Percentiles rank a stretch among this genome's conserved stretches.
phyloP scores from a whole-genome alignment of 1,284 basidiomycete species.

The Fistulinella cinereoalba region DNA sequence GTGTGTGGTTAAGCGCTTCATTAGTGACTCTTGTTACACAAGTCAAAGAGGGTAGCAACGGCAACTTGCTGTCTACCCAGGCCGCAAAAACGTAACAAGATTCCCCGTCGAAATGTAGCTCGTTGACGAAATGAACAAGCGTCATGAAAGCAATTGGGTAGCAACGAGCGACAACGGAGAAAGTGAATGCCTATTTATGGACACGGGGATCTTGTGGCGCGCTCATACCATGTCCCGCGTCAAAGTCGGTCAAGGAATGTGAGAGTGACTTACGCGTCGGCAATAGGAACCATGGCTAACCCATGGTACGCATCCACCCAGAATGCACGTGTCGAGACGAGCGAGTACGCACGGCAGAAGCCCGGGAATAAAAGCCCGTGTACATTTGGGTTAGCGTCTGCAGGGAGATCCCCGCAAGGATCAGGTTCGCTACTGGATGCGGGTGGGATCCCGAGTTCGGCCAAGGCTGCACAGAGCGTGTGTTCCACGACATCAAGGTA shows the following conservation, averaged over 20 bases:
- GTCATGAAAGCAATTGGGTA: conserved; percentile 3
- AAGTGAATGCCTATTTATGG: conserved; percentile 7
- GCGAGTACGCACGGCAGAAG: conserved; percentile 71
- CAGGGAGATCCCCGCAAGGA: not conserved
- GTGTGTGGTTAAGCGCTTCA: conserved; percentile 2
- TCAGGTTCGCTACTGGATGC: not conserved
- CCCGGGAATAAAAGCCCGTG: conserved; percentile 40
- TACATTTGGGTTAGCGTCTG: conserved; percentile 5
- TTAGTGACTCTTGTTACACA: conserved; percentile 9
- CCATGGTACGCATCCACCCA: conserved; percentile 84
- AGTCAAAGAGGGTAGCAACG: conserved; percentile 23
- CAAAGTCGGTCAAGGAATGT: conserved; percentile 3
- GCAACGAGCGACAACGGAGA: conserved; percentile 11
- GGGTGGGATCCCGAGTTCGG: conserved; percentile 8
- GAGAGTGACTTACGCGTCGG: conserved; percentile 66
- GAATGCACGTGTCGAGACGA: conserved; percentile 87
- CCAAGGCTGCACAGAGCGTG: conserved; percentile 34
- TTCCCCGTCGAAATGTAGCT: conserved; percentile 18
- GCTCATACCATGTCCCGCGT: conserved; percentile 8
- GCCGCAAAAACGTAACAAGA: conserved; percentile 13
- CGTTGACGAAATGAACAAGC: conserved; percentile 15
- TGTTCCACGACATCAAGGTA: conserved; percentile 43
- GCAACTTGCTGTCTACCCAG: conserved; percentile 12
- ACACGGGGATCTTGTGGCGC: conserved; percentile 20
- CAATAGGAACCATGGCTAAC: conserved; percentile 85